Base-by-base conservation (phyloP, 2,329 filamentous ascomycete genomes). In the Rhinocladiella mackenziei region DNA sequence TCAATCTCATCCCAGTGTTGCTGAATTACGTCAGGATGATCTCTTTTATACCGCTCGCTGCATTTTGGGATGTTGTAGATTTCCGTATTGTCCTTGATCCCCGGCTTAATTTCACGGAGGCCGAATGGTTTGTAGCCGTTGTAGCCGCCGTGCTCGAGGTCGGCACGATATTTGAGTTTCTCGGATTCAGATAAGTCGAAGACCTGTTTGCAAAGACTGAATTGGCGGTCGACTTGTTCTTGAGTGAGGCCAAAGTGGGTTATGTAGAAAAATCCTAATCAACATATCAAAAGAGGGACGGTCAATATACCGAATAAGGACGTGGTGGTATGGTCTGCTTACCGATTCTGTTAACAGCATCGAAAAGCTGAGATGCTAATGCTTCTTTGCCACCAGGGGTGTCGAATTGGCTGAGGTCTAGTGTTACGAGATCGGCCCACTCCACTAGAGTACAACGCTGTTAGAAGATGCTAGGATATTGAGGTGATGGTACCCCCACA, bases 21-120 rank as follows among this genome's bases (percentile, higher is more conserved):
- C 25, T 68, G 57, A 6, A 81, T 60, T 0, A 78, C 56, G 0
- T 68, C 60, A 0, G 74, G 74, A 1, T 76, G 73, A 2, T 58
- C 45, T 3, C 70, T 66, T 26, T 67, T 60, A 48, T 71, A 66
- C 34, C 66, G 58, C 2, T 63, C 60, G 9, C 65, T 68, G 57
- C 77, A 80, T 54, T 81, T 81, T 47, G 74, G 71, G 10, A 80
- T 71, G 55, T 80, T 80, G 65, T 76, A 81, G n/a, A 80, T 71
- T 56, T 81, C 73, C 25, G 76, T 65, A 45, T 78, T 79, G 56
- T 81, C 77, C 17, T 50, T 54, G 15, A 60, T 45, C 9, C 62
- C 61, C 1, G 59, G 58, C 11, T 50, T 47, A 13, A 60, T 44
- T 14, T 61, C 66, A 25, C 70, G 43, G 14, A 48, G 45, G 2